phyloP scores from a whole-genome alignment of 345 rosid genomes.

The Lumnitzera racemosa region DNA sequence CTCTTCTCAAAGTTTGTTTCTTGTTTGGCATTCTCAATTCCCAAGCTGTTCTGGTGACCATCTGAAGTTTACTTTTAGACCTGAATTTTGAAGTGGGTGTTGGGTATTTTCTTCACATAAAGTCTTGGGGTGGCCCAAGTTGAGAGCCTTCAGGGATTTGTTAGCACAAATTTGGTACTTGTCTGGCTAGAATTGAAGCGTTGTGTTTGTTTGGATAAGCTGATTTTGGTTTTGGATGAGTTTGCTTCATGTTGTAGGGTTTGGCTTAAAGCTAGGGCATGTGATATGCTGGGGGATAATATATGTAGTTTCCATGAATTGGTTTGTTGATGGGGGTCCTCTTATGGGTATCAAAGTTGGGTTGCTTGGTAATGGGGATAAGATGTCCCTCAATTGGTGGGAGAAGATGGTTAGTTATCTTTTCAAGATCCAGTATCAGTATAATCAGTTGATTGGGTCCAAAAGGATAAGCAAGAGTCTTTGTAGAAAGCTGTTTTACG shows the following conservation, averaged over 20 bases:
- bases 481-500: constrained; percentile 53
- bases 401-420: constrained; percentile 37
- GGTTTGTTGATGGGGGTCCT: constrained; percentile 47
- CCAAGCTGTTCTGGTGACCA: not conserved
- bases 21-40: not conserved
- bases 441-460: constrained; percentile 48
- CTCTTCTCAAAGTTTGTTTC: constrained; percentile 19
- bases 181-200: constrained; percentile 11
- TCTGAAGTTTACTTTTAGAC: no score
- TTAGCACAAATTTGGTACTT: constrained; percentile 12
- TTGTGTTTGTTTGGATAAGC: no score
- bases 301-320: constrained; percentile 45
- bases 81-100: constrained; percentile 16
- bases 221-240: constrained; percentile 54
- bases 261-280: constrained; percentile 78
- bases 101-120: not conserved
- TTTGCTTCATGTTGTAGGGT: constrained; percentile 62
- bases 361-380: constrained; percentile 48
- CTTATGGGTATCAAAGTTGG: constrained; percentile 38
- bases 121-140: no score
- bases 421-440: constrained; percentile 51
- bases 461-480: constrained; percentile 43
- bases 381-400: constrained; percentile 51
- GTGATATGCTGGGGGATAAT: constrained; percentile 76
- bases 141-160: constrained; percentile 6